A percentile compares a stretch with the other conserved stretches of the same genome.
phyloP scores from a whole-genome alignment of 1,139 yeast species.

The Diutina pseudorugosa region DNA sequence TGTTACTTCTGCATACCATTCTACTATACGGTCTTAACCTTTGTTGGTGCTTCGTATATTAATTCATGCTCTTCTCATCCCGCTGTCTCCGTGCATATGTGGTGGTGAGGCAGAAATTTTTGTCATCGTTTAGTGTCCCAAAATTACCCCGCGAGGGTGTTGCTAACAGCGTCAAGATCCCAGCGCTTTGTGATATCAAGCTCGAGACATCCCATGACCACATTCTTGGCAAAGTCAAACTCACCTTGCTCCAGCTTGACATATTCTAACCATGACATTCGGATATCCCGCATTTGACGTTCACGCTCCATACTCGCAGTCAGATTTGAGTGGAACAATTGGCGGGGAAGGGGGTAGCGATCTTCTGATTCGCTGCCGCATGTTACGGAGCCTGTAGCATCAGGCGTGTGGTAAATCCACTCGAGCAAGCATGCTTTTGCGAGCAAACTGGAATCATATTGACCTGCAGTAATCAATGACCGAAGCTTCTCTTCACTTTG shows the following conservation, averaged over 20 bases:
- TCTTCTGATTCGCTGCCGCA: background rate
- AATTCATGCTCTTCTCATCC: background rate
- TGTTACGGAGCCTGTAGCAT: conserved; percentile 6
- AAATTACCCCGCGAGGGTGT: background rate
- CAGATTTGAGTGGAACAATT: conserved; percentile 8
- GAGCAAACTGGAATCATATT: conserved; percentile 34
- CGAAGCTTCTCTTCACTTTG: conserved; percentile 69
- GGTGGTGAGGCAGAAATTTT: background rate
- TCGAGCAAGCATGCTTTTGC: conserved; percentile 19
- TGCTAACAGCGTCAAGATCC: conserved; percentile 19
- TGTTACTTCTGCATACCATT: too few relatives aligned
- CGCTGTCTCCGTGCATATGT: background rate
- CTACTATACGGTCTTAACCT: too few relatives aligned
- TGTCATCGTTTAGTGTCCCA: background rate
- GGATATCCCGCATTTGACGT: conserved; percentile 8
- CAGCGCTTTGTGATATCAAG: conserved; percentile 38
- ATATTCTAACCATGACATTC: conserved; percentile 13
- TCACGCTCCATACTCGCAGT: conserved; percentile 16
- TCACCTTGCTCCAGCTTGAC: conserved; percentile 11
- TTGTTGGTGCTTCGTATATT: too few relatives aligned
- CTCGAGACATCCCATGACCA: conserved; percentile 44
- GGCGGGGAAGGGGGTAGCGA: background rate
- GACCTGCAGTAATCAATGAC: conserved; percentile 59
- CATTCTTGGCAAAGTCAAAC: conserved; percentile 24
- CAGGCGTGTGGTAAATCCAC: conserved; percentile 13